These are phyloP conservation scores for Clonostachys chloroleuca DNA, from an alignment of 2,329 filamentous ascomycete species.

Conservation along the genomic window DNA sequence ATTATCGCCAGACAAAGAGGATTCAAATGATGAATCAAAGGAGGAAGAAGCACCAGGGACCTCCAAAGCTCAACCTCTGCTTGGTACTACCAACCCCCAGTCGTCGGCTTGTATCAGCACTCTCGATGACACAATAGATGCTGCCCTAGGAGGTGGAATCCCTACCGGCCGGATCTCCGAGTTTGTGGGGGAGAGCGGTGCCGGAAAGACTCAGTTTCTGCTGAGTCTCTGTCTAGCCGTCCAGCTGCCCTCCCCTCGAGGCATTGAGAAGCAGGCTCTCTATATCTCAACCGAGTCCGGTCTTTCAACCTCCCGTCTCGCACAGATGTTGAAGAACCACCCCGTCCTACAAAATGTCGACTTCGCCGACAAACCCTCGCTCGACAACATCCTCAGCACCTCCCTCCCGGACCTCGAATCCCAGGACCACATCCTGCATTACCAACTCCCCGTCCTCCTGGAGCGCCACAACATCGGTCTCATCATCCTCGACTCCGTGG, in stretches of 20 bases:
- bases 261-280: slow-evolving; percentile 69
- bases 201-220: slow-evolving; percentile 92
- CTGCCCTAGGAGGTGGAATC: slow-evolving; percentile 70
- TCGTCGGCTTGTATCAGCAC: slow-evolving; percentile 63
- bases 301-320: slow-evolving; percentile 75
- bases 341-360: slow-evolving; percentile 40
- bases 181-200: slow-evolving; percentile 87
- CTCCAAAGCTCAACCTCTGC: neutral
- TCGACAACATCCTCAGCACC: slow-evolving; percentile 75
- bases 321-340: slow-evolving; percentile 71
- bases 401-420: slow-evolving; percentile 86
- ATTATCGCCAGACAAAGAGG: neutral
- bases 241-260: slow-evolving; percentile 70
- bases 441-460: slow-evolving; percentile 85
- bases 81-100: neutral
- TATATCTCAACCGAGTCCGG: slow-evolving; percentile 94
- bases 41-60: neutral
- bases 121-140: slow-evolving; percentile 70
- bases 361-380: slow-evolving; percentile 44
- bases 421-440: slow-evolving; percentile 91
- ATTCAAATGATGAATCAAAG: neutral
- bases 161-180: slow-evolving; percentile 81
- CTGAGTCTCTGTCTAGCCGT: slow-evolving; percentile 78
- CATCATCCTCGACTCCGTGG: slow-evolving; percentile 84
- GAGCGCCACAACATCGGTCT: slow-evolving; percentile 73